phyloP scores from a whole-genome alignment of 78 protist species.

The Dictyostelium brefeldianum region DNA sequence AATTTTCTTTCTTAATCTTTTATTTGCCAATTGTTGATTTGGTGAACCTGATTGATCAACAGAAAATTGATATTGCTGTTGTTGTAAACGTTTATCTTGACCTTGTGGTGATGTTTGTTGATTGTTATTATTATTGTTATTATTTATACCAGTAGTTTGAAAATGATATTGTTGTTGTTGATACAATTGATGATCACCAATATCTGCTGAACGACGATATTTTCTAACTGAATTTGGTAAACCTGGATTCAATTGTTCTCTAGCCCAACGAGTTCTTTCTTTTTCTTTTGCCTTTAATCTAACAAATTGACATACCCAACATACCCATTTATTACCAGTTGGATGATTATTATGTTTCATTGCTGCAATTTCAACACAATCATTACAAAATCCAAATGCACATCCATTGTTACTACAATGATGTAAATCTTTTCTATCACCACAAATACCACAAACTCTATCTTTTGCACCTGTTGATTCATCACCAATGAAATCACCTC shows the following conservation, averaged over 20 bases:
- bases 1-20: conserved; percentile 38
- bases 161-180: conserved; percentile 3
- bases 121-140: background rate
- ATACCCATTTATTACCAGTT: conserved; percentile 28
- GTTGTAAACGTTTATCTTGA: background rate
- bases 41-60: conserved; percentile 12
- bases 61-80: background rate
- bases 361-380: conserved; percentile 26
- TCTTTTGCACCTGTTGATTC: conserved; percentile 42
- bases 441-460: conserved; percentile 72
- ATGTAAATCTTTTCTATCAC: conserved; percentile 28
- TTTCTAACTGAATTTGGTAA: background rate
- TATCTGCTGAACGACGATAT: background rate
- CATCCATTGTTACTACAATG: conserved; percentile 65
- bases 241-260: background rate
- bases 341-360: conserved; percentile 44
- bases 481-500: conserved; percentile 40
- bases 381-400: conserved; percentile 64
- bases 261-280: conserved; percentile 76
- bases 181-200: background rate
- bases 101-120: too few species aligned
- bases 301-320: conserved; percentile 53
- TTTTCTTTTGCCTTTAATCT: conserved; percentile 38
- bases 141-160: background rate
- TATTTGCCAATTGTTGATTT: background rate